A percentile compares a stretch with the other conserved stretches of the same genome.
Conservation (phyloP, 192 early-diverging fungal genomes). For the Cladochytrium replicatum region DNA sequence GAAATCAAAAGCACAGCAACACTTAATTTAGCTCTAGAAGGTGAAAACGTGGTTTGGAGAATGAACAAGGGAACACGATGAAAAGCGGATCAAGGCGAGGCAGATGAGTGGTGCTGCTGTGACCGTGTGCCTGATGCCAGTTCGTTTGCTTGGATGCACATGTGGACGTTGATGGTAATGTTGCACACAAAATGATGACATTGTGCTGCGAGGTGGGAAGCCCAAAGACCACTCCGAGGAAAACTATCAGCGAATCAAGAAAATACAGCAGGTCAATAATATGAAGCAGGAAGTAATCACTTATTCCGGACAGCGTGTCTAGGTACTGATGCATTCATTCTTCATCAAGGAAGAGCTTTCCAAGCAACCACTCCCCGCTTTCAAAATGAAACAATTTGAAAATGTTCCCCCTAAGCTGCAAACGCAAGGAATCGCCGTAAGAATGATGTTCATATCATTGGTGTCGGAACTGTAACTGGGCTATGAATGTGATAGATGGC, state of each 20-base stretch:
- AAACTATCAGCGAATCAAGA: constrained; percentile 27
- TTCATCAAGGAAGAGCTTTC: constrained; percentile 15
- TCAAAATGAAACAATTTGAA: constrained; percentile 42
- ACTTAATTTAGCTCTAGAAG: constrained; percentile 6
- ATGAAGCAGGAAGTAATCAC: constrained; percentile 16
- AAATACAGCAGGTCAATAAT: constrained; percentile 22
- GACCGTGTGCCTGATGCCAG: constrained; percentile 40
- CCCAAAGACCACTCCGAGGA: constrained; percentile 43
- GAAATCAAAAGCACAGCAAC: constrained; percentile 3
- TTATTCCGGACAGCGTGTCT: not conserved
- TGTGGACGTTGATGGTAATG: not conserved
- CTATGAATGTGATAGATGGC: not conserved
- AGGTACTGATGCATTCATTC: not conserved
- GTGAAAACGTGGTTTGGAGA: too few species aligned
- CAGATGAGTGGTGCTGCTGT: constrained; percentile 45
- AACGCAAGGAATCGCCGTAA: not conserved
- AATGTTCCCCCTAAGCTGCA: constrained; percentile 28
- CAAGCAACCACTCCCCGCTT: constrained; percentile 30
- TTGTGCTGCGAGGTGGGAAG: constrained; percentile 29
- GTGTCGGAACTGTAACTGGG: not conserved
- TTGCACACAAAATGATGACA: constrained; percentile 34
- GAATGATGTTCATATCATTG: not conserved
- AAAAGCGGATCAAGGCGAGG: constrained; percentile 22
- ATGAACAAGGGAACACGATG: constrained; percentile 21
- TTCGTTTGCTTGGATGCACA: constrained; percentile 2